Percentiles rank a stretch among this genome's conserved stretches.
Conservation (phyloP, 2,329 filamentous ascomycete genomes). For the Xylariaceae sp. region DNA sequence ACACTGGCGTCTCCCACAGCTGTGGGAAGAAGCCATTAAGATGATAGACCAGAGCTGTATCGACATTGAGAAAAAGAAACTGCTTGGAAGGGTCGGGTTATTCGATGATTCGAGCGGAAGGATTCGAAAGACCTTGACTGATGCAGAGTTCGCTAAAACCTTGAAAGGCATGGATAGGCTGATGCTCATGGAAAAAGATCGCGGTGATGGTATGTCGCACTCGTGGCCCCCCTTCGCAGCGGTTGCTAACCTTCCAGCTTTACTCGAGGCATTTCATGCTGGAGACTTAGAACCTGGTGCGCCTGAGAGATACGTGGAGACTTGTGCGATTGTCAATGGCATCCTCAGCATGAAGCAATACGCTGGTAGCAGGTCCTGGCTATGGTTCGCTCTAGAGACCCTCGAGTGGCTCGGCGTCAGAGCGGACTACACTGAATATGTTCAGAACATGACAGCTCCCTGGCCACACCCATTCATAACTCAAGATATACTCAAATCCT, state of each 20-base stretch:
- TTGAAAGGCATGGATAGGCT: slow-evolving; percentile 22
- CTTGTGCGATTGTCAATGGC: slow-evolving; percentile 45
- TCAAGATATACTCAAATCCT: slow-evolving; percentile 48
- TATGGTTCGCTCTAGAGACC: slow-evolving; percentile 40
- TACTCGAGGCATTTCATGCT: slow-evolving; percentile 53
- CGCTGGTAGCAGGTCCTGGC: slow-evolving; percentile 28
- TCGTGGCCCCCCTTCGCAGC: too few species aligned
- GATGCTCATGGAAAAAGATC: slow-evolving; percentile 35
- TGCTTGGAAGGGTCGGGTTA: slow-evolving; percentile 29
- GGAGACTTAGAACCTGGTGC: slow-evolving; percentile 51
- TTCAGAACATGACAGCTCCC: slow-evolving; percentile 25
- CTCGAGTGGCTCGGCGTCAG: slow-evolving; percentile 39
- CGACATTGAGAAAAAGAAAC: slow-evolving; percentile 20
- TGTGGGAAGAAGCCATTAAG: slow-evolving; percentile 31
- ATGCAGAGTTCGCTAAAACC: slow-evolving; percentile 13
- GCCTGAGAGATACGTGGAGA: slow-evolving; percentile 46
- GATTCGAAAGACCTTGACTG: neutral
- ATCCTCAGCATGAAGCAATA: slow-evolving; percentile 35
- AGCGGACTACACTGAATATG: slow-evolving; percentile 34
- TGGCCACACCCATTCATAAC: slow-evolving; percentile 47
- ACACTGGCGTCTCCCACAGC: slow-evolving; percentile 30
- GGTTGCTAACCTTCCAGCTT: slow-evolving; percentile 35
- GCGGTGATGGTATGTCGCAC: slow-evolving; percentile 31
- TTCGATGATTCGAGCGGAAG: slow-evolving; percentile 6
- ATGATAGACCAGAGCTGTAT: slow-evolving; percentile 22